Conservation (phyloP, 1,139 yeast species). For the Candida sanyaensis region DNA sequence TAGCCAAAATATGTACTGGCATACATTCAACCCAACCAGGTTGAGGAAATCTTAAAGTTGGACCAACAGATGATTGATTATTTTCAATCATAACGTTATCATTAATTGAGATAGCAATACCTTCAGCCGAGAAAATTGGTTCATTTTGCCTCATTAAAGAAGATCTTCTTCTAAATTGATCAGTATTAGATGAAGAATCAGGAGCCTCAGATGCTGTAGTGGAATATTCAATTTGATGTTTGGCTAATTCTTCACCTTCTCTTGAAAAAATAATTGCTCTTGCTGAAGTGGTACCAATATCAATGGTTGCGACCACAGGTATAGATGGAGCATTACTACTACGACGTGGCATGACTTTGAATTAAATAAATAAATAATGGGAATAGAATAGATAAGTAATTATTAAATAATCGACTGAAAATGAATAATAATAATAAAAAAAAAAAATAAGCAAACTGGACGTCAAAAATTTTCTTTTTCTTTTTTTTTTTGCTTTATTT, state of each 20-base stretch:
- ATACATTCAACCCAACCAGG: constrained; percentile 96
- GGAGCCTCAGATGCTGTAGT: constrained; percentile 67
- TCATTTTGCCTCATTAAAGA: constrained; percentile 52
- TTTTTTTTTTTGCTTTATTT: too few species aligned
- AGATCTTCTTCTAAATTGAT: constrained; percentile 52
- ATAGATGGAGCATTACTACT: constrained; percentile 40
- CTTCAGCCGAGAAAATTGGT: constrained; percentile 72
- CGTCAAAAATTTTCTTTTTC: not conserved
- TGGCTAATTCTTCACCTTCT: constrained; percentile 76
- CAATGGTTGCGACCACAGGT: constrained; percentile 72
- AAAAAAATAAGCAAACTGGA: not conserved
- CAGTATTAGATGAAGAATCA: constrained; percentile 46
- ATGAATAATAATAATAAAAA: not conserved
- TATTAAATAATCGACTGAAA: not conserved
- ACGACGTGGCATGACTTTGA: constrained; percentile 39
- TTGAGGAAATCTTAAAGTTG: constrained; percentile 71
- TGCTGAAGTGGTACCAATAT: constrained; percentile 95
- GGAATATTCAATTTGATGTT: constrained; percentile 85
- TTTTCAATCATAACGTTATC: constrained; percentile 67
- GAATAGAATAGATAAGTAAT: not conserved
- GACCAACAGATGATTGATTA: constrained; percentile 54
- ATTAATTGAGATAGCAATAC: constrained; percentile 63
- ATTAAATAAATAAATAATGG: not conserved
- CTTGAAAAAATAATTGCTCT: constrained; percentile 80
- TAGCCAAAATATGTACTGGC: constrained; percentile 81